Base-by-base conservation (phyloP, 129 eudicot species). In the Tanacetum coccineum region DNA sequence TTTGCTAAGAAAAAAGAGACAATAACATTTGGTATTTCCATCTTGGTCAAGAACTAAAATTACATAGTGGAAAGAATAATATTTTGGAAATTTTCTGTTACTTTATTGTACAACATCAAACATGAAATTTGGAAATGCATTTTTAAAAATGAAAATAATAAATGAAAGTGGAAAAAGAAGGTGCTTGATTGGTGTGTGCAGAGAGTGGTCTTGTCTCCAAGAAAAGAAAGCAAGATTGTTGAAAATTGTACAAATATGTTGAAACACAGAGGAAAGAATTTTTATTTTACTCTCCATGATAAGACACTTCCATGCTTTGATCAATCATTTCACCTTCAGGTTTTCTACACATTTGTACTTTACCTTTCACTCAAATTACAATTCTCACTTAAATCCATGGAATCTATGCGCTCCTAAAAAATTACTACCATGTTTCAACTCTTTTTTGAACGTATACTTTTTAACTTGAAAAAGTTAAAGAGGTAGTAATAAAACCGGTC, bases 171-270 rank as follows among this genome's bases (percentile, higher is more conserved):
- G 64, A 53, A 20, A 67, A 74, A 59, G 62, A 36, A 54, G 60
- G 11, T 15, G 9, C 6, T 2, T 6, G 12, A 45, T 45, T 53
- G 19, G 49, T n/a, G 48, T 51, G 17, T 45, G 44, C 70, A 67
- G 74, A 10, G 80, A 68, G 70, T 68, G 51, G 74, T 75, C 70
- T 68, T 60, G 68, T 75, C 80, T 61, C 74, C 74, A 53, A 75
- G 74, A 68, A 75, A 75, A 75, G 80, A 46, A 75, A 68, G 65
- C 39, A 68, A 60, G 18, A 59, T n/a, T 20, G 62, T 22, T 4
- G 40, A n/a, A 21, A 63, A 49, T 51, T 49, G 70, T 75, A 75
- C 73, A 67, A 67, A 67, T 75, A 67, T 67, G 74, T 67, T 67
- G 49, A 50, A 60, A 67, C 79, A 75, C 77, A 64, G 48, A 64